phyloP scores from a whole-genome alignment of 495 filamentous ascomycete species.

The Glonium stellatum region DNA sequence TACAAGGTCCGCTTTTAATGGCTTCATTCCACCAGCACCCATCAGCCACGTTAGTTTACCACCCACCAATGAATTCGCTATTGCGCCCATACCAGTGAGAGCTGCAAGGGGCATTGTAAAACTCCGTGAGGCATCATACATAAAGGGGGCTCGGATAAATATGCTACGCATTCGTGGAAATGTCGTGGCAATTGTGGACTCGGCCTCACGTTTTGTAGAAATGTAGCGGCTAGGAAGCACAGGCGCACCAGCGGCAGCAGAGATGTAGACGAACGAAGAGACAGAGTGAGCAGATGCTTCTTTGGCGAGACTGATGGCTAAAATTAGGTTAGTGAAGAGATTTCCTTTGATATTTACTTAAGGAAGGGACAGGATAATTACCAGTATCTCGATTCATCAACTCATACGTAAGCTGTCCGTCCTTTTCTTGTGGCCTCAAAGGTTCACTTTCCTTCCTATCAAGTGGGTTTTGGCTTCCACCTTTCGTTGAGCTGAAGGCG shows the following conservation, averaged over 20 bases:
- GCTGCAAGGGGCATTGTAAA: slow-evolving; percentile 82
- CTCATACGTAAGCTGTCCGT: slow-evolving; percentile 87
- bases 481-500: slow-evolving; percentile 64
- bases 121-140: slow-evolving; percentile 76
- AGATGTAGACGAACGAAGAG: slow-evolving; percentile 74
- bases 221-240: slow-evolving; percentile 81
- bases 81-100: slow-evolving; percentile 56
- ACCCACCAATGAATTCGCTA: slow-evolving; percentile 66
- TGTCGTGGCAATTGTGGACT: slow-evolving; percentile 62
- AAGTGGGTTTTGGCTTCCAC: slow-evolving; percentile 62
- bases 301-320: slow-evolving; percentile 73
- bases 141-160: slow-evolving; percentile 77
- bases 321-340: neutral
- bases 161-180: slow-evolving; percentile 70
- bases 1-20: slow-evolving; percentile 76
- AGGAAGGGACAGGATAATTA: slow-evolving; percentile 30
- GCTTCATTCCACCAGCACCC: slow-evolving; percentile 77
- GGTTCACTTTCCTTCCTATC: slow-evolving; percentile 49
- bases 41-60: slow-evolving; percentile 64
- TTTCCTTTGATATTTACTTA: neutral
- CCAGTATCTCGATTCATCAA: slow-evolving; percentile 90
- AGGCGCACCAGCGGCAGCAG: slow-evolving; percentile 77
- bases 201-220: slow-evolving; percentile 84
- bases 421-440: slow-evolving; percentile 55
- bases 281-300: slow-evolving; percentile 61